Evolutionary conservation across 305 asterid genomes (phyloP), one percentile per base, ranked within the genome.

Genomic region (Ilex paraguariensis): DNA sequence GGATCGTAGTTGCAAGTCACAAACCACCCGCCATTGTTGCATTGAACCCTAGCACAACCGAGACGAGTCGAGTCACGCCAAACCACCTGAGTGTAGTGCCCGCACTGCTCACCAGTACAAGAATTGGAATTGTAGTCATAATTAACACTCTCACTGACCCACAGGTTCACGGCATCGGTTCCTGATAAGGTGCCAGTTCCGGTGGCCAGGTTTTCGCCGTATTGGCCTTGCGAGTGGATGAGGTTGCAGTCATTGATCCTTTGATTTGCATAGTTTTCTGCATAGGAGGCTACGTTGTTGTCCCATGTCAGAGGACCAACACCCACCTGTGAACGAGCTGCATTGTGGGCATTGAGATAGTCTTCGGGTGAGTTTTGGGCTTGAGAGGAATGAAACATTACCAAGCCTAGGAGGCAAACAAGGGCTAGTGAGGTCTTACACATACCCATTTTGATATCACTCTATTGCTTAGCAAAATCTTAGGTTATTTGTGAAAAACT

Each of bases 261-360:
- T n/a, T 59, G 42, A 2, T 67, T 58, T 1, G 73, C 88, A 6
- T 82, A 82, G 5, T 32, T 65, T 5, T 49, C 67, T 13, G 87
- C 87, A 15, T 53, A 77, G 14, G 58, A 4, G 0, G 82, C 85
- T 14, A 84, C 75, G 0, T 4, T 63, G 6, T 60, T 39, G 62
- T 72, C 66, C 90, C 90, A 81, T 0, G 32, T 21, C 15, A 81
- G 61, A 2, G 79, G 73, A 0, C 53, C 67, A 1, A 78, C 85
- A 2, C 84, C 61, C 1, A 83, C 84, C 6, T 56, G 30, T 0
- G 65, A 57, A 2, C 80, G 90, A 3, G 83, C 84, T 0, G 57
- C 52, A 21, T 83, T 81, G 66, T 83, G 90, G 42, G 72, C 77
- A 4, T 51, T 7, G 0, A 84, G 71, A 53, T 16, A 81, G 63